These are phyloP conservation scores for Clarireedia hainanense DNA, from an alignment of 2,329 filamentous ascomycete genomes.

Conservation along the genomic window DNA sequence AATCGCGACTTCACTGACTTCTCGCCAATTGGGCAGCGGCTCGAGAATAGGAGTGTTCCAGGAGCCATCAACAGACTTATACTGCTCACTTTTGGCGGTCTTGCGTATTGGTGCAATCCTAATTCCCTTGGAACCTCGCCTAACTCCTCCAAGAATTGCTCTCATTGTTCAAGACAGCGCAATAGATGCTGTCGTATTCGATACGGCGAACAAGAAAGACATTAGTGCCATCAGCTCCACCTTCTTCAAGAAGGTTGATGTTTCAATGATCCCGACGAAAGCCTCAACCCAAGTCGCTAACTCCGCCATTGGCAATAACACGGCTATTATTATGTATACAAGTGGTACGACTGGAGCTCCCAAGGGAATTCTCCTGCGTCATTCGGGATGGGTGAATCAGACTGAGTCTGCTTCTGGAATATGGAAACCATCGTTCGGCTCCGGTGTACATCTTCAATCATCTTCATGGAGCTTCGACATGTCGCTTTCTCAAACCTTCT, in stretches of 20 bases:
- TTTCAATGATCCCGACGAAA: too few relatives aligned
- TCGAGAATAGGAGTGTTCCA: constrained; percentile 7
- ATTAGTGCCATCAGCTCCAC: too few relatives aligned
- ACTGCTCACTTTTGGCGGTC: constrained; percentile 30
- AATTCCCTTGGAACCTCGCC: constrained; percentile 27
- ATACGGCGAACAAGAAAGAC: too few relatives aligned
- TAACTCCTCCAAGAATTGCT: too few relatives aligned
- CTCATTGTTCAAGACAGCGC: too few relatives aligned
- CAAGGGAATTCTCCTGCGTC: constrained; percentile 34
- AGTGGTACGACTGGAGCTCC: constrained; percentile 45
- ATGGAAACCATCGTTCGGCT: constrained; percentile 1
- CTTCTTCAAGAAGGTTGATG: too few relatives aligned
- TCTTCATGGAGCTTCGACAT: too few relatives aligned
- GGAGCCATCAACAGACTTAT: constrained; percentile 19
- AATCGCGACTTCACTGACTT: neutral
- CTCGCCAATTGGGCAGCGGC: neutral
- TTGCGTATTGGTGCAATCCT: constrained; percentile 28
- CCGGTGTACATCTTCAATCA: constrained; percentile 13
- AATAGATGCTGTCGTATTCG: too few relatives aligned
- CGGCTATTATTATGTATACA: constrained; percentile 49
- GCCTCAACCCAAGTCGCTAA: too few relatives aligned
- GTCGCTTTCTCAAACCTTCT: too few relatives aligned
- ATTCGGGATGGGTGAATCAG: constrained; percentile 19
- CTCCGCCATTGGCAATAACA: too few relatives aligned
- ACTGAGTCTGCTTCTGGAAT: constrained; percentile 15